Percentiles rank a stretch among this genome's conserved stretches.
phyloP scores from a whole-genome alignment of 2,329 filamentous ascomycete genomes.

The Ceratocystis cacaofunesta region DNA sequence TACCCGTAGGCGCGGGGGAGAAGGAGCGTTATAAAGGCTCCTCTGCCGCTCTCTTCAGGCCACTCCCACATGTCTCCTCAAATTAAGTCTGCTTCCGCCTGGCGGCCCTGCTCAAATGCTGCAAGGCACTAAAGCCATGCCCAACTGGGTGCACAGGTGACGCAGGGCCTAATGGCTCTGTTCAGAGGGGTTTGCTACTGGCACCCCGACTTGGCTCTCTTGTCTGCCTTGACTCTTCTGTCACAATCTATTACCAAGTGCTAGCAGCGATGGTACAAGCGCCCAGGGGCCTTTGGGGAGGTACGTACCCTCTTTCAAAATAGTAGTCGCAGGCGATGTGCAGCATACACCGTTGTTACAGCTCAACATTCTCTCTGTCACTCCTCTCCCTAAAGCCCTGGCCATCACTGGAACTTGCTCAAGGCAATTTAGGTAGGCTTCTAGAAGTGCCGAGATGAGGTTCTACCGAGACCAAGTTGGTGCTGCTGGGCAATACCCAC shows the following conservation, averaged over 20 bases:
- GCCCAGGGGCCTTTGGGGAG: background rate
- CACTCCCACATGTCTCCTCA: background rate
- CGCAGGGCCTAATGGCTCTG: background rate
- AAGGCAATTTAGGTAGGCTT: background rate
- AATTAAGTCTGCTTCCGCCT: background rate
- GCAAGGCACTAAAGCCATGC: background rate
- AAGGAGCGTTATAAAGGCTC: background rate
- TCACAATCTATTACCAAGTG: background rate
- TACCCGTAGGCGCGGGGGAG: background rate
- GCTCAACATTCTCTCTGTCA: background rate
- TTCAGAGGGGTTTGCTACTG: background rate
- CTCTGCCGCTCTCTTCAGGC: background rate
- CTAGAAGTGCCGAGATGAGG: background rate
- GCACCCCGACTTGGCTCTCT: background rate
- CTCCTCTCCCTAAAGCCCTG: background rate
- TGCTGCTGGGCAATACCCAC: background rate
- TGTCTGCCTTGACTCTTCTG: background rate
- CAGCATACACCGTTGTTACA: background rate
- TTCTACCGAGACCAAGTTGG: background rate
- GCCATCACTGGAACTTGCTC: background rate
- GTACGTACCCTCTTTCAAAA: background rate
- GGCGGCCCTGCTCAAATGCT: background rate
- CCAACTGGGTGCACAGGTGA: background rate
- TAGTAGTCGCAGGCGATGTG: background rate
- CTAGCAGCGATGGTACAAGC: background rate